Evolutionary conservation across 345 rosid species (phyloP).

Genomic region (Citrus inodora): DNA sequence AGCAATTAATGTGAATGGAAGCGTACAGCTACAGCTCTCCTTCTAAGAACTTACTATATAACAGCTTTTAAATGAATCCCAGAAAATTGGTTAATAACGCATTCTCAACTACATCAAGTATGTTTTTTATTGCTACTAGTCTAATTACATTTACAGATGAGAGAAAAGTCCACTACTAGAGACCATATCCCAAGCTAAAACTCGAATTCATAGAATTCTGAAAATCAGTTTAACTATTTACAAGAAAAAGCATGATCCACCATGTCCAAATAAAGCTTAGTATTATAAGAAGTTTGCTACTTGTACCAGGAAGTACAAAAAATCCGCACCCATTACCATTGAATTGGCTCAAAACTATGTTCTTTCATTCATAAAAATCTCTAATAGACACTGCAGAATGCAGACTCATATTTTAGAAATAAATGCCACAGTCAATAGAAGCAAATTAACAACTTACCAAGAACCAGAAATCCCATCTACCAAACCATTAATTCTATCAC

Average conservation of each 20-base stretch:
- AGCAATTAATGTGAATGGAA: slow-evolving; percentile 18
- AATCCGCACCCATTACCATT: neutral
- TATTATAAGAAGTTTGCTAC: neutral
- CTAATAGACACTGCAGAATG: too few relatives aligned
- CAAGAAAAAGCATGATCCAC: neutral
- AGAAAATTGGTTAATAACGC: neutral
- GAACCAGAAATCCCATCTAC: slow-evolving; percentile 87
- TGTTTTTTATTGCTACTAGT: too few relatives aligned
- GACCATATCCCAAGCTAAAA: neutral
- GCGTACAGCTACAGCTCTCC: neutral
- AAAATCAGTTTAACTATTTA: neutral
- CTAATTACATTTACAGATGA: neutral
- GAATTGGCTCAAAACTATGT: neutral
- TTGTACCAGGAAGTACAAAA: neutral
- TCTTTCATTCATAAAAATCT: neutral
- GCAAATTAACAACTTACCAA: slow-evolving; percentile 50
- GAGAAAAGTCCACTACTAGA: neutral
- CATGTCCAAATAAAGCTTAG: neutral
- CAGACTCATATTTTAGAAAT: neutral
- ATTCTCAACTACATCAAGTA: neutral
- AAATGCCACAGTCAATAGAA: neutral
- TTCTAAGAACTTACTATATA: neutral
- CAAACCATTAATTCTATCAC: slow-evolving; percentile 88
- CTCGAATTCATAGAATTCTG: neutral
- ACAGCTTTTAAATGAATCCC: too few relatives aligned